Conservation (phyloP, 805 yeast genomes). For the Cyberlindnera petersonii region DNA sequence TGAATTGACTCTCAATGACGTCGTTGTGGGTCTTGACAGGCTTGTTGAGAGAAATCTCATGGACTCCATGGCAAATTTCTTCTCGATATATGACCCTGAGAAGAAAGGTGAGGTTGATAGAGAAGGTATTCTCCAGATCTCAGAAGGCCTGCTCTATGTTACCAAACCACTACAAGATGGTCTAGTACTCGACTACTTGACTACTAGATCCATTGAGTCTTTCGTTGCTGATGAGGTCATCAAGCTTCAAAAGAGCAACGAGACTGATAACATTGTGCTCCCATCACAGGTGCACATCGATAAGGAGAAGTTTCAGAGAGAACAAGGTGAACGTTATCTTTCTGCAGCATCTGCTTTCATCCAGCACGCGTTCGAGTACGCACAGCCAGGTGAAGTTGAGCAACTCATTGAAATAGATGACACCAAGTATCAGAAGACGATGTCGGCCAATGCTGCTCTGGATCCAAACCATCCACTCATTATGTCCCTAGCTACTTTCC, state of each 20-base stretch:
- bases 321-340: conserved; percentile 75
- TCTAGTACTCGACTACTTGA: conserved; percentile 55
- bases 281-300: conserved; percentile 63
- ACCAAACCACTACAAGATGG: conserved; percentile 88
- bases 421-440: conserved; percentile 23
- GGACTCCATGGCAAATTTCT: conserved; percentile 74
- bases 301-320: conserved; percentile 54
- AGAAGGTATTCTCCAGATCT: conserved; percentile 75
- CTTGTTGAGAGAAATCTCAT: conserved; percentile 70
- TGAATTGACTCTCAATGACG: conserved; percentile 60
- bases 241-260: conserved; percentile 31
- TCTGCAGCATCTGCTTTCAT: conserved; percentile 85
- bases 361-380: conserved; percentile 86
- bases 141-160: conserved; percentile 80
- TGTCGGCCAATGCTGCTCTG: conserved; percentile 70
- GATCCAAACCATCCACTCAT: conserved; percentile 75
- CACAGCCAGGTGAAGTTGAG: conserved; percentile 60
- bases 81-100: conserved; percentile 64
- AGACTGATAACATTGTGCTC: conserved; percentile 39
- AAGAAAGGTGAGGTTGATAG: conserved; percentile 60
- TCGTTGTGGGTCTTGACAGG: conserved; percentile 68
- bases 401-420: conserved; percentile 41
- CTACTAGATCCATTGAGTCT: conserved; percentile 59
- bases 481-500: conserved; percentile 78
- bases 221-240: conserved; percentile 62